These are phyloP conservation scores for Pleurotus cornucopiae DNA, from an alignment of 768 basidiomycete species.

Conservation along the genomic window DNA sequence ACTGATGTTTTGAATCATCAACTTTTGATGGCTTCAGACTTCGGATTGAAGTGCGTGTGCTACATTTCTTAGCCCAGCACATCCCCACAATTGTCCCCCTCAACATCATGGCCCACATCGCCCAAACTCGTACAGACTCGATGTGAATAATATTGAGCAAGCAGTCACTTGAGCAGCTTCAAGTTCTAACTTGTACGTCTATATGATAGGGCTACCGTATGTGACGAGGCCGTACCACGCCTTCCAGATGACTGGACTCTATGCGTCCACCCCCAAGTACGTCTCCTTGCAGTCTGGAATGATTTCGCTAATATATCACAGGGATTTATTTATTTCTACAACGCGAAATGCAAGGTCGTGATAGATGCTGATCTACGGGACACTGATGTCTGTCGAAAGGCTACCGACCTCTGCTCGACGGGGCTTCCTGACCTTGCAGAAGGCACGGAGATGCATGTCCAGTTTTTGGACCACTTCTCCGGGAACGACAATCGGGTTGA, in stretches of 20 bases:
- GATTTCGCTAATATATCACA: conserved; percentile 12
- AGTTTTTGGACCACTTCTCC: conserved; percentile 12
- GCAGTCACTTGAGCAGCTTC: no score
- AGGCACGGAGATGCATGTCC: conserved; percentile 40
- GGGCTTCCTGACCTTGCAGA: conserved; percentile 29
- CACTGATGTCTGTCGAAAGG: conserved; percentile 25
- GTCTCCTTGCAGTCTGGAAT: background rate
- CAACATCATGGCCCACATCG: no score
- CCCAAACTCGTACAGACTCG: no score
- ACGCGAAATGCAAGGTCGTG: conserved; percentile 32
- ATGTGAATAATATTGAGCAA: no score
- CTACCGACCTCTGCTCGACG: conserved; percentile 16
- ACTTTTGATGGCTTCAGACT: no score
- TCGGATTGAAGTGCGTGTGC: no score
- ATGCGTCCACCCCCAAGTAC: conserved; percentile 6
- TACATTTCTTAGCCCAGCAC: no score
- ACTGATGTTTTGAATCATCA: no score
- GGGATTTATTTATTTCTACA: conserved; percentile 50
- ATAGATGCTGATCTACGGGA: conserved; percentile 48
- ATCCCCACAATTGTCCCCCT: no score
- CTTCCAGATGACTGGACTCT: conserved; percentile 1
- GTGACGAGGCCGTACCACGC: background rate
- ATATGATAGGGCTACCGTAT: no score
- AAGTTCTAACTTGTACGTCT: no score
- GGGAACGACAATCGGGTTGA: no score